Percentiles rank a stretch among this genome's conserved stretches.
phyloP scores from a whole-genome alignment of 768 basidiomycete genomes.

The Leccinellum rugosiceps region DNA sequence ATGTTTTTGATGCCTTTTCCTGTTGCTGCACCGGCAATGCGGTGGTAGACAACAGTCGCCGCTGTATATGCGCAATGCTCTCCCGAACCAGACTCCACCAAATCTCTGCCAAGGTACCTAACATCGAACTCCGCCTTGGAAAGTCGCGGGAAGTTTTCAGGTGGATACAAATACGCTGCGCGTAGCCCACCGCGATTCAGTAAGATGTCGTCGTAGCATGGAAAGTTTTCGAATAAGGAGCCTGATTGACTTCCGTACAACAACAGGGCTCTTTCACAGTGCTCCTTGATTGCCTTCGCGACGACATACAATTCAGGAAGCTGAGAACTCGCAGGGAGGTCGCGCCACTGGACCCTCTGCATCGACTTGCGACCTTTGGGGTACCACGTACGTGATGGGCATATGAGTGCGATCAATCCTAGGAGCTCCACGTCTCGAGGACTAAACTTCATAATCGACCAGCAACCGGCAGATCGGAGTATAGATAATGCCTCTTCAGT shows the following conservation, averaged over 20 bases:
- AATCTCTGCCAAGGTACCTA: slow-evolving; percentile 12
- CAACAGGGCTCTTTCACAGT: slow-evolving; percentile 13
- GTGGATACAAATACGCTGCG: slow-evolving; percentile 12
- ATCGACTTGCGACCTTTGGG: slow-evolving; percentile 36
- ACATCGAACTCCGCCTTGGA: not conserved
- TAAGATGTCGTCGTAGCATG: slow-evolving; percentile 2
- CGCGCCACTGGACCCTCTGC: slow-evolving; percentile 38
- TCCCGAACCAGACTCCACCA: not conserved
- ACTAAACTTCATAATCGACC: slow-evolving; percentile 39
- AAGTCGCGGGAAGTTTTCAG: slow-evolving; percentile 1
- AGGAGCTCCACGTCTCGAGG: slow-evolving; percentile 31
- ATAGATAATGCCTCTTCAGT: too few species aligned
- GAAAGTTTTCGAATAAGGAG: slow-evolving; percentile 2
- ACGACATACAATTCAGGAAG: slow-evolving; percentile 27
- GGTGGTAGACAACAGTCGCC: slow-evolving; percentile 5
- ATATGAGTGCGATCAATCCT: slow-evolving; percentile 31
- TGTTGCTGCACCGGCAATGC: not conserved
- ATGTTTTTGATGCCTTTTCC: not conserved
- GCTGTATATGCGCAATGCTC: slow-evolving; percentile 18
- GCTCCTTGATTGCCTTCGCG: slow-evolving; percentile 29
- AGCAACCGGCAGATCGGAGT: slow-evolving; percentile 35
- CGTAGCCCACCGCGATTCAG: slow-evolving; percentile 16
- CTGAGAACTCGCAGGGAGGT: slow-evolving; percentile 26
- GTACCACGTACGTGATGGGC: slow-evolving; percentile 36
- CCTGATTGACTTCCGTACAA: slow-evolving; percentile 1